Evolutionary conservation across 768 basidiomycete genomes (phyloP), one percentile per base, ranked within the genome.

Genomic region (Naganishia randhawae): DNA sequence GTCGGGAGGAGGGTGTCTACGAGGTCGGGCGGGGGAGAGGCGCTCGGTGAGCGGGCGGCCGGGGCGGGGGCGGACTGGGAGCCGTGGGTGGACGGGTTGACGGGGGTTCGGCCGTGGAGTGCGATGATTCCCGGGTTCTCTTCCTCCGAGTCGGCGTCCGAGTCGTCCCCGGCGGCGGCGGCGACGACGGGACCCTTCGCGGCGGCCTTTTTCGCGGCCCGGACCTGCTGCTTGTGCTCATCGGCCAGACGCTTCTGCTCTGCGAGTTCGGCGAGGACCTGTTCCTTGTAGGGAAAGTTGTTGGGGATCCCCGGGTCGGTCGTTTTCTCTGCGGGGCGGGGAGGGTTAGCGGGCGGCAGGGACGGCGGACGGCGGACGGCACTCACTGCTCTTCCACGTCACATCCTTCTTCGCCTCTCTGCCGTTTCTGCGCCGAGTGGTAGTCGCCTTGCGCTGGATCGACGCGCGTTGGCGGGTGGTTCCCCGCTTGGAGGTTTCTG

Each of bases 221-320:
- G 89, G 61, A 84, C 67, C 25, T 73, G 73, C 14, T 74, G 67
- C 71, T 80, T 93, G 73, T 88, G 90, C 72, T 90, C 90, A n/a
- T 85, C 86, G 31, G 85, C 86, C 14, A 79, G 85, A 74, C 89
- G 84, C 70, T 92, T 86, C 76, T 90, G 85, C 73, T 90, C 89
- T 51, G 88, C 88, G 62, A 95, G 85, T 75, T 97, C 93, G 5
- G 92, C 93, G 32, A 97, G 82, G 71, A 97, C 89, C 80, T 92
- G 88, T 74, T 94, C 93, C 81, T 95, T 97, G 84, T 88, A 93
- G 4, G 91, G 92, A 81, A 92, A 92, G 68, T 86, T 87, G 80
- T 89, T 94, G 8, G 93, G 93, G 72, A 96, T 92, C 51, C 93
- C 93, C 33, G 90, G 91, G 78, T 97, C 93, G 79, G 91, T 93